Percentiles rank a stretch among this genome's conserved stretches.
Evolutionary conservation across 371 early-diverging fungal species (phyloP).

Genomic region (Rhizopus sp.): DNA sequence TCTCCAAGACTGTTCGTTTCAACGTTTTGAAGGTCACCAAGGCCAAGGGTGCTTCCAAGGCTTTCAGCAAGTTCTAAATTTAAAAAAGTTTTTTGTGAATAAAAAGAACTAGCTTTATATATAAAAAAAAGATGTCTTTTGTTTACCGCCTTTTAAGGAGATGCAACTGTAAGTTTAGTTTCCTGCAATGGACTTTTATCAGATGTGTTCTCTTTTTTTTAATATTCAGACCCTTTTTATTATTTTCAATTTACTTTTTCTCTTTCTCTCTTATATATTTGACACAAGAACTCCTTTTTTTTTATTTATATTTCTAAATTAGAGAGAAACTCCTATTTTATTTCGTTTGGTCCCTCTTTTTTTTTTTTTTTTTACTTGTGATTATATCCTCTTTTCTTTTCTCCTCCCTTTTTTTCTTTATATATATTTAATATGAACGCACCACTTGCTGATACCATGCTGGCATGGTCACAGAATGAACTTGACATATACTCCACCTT

Average conservation of each 20-base stretch:
- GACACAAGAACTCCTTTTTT: background rate
- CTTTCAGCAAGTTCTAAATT: conserved; percentile 94
- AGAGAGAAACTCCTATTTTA: conserved; percentile 6
- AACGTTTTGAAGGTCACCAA: conserved; percentile 97
- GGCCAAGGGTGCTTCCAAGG: conserved; percentile 88
- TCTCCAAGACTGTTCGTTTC: conserved; percentile 99
- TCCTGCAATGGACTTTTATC: background rate
- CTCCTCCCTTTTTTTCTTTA: background rate
- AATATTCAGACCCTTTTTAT: background rate
- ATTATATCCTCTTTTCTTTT: background rate
- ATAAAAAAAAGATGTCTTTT: background rate
- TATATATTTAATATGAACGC: background rate
- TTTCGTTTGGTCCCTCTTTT: background rate
- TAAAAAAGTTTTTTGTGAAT: background rate
- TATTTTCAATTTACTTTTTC: background rate
- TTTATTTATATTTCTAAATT: conserved; percentile 1
- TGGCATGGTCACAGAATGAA: conserved; percentile 45
- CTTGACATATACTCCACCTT: conserved; percentile 24
- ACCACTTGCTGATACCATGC: conserved; percentile 27
- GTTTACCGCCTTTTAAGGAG: background rate
- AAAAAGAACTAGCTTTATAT: background rate
- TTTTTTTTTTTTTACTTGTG: background rate
- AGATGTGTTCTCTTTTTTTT: background rate
- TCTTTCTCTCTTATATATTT: background rate
- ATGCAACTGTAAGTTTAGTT: background rate